These are phyloP conservation scores for Tothia fuscella DNA, from an alignment of 2,329 filamentous ascomycete genomes.

Conservation along the genomic window DNA sequence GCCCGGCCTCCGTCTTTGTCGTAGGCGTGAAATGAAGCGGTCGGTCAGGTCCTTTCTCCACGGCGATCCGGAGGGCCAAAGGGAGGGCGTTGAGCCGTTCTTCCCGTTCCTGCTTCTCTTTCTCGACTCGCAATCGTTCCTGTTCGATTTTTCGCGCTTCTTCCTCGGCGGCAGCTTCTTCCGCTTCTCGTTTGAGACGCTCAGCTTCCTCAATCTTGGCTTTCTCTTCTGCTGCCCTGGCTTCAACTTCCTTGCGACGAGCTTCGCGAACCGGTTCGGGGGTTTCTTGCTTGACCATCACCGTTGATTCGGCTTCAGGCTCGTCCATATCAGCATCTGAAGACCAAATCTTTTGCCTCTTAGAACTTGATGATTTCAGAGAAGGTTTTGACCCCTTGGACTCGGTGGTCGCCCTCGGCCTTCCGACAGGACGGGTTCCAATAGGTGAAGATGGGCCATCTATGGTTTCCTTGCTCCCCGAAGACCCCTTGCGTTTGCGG, in stretches of 20 bases:
- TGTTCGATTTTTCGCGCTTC: constrained; percentile 17
- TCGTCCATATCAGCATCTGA: background rate
- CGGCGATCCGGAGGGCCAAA: constrained; percentile 16
- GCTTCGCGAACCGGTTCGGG: constrained; percentile 7
- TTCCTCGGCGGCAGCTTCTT: constrained; percentile 21
- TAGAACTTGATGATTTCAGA: background rate
- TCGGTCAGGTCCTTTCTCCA: constrained; percentile 9
- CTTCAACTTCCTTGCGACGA: constrained; percentile 17
- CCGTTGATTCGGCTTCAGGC: too few species aligned
- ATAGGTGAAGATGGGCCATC: constrained; percentile 6
- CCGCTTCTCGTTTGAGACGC: constrained; percentile 17
- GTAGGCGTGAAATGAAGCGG: constrained; percentile 22
- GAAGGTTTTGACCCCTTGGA: background rate
- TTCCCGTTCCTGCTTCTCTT: constrained; percentile 21
- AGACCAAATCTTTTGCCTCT: background rate
- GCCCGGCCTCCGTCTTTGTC: constrained; percentile 5
- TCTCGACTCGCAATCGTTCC: constrained; percentile 20
- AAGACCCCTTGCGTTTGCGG: constrained; percentile 2
- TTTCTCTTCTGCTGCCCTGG: constrained; percentile 23
- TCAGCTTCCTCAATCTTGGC: constrained; percentile 18
- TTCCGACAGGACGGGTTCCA: background rate
- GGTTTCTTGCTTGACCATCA: constrained; percentile 2
- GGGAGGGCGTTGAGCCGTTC: constrained; percentile 15
- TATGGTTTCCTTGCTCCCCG: background rate
- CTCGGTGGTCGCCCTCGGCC: too few species aligned